Percentiles rank a stretch among this genome's conserved stretches.
Evolutionary conservation across 352 stramenopile genomes (phyloP).

Genomic region (Phytophthora rubi): DNA sequence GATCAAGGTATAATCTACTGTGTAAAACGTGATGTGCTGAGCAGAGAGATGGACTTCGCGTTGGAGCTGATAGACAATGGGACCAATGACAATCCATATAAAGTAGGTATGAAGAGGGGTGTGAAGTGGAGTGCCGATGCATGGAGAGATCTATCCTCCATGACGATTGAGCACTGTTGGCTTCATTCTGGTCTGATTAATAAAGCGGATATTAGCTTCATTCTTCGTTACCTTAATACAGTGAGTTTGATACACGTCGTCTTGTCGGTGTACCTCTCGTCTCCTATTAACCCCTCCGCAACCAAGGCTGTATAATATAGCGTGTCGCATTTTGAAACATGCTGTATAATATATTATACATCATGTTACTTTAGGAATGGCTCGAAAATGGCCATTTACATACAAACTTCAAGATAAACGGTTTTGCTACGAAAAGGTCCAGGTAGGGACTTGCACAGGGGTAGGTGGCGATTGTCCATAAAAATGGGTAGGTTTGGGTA

Average conservation of each 20-base stretch:
- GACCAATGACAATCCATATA: conserved; percentile 7
- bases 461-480: too few species aligned
- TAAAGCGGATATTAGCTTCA: conserved; percentile 6
- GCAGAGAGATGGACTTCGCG: conserved; percentile 11
- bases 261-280: too few species aligned
- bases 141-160: conserved; percentile 2
- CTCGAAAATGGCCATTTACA: too few species aligned
- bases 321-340: too few species aligned
- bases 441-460: too few species aligned
- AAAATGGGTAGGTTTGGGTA: too few species aligned
- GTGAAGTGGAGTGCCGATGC: conserved; percentile 4
- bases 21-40: conserved; percentile 4
- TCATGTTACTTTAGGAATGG: too few species aligned
- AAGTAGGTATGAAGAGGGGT: neutral
- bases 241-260: neutral
- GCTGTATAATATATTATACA: too few species aligned
- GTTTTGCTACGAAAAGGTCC: too few species aligned
- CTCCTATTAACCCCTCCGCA: too few species aligned
- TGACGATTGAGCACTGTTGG: conserved; percentile 18
- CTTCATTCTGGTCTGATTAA: conserved; percentile 11
- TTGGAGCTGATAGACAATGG: conserved; percentile 11
- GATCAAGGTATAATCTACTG: conserved; percentile 22
- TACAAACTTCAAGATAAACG: too few species aligned
- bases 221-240: conserved; percentile 15
- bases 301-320: too few species aligned